Evolutionary conservation across 139 green algal species (phyloP).

Genomic region (Volvox reticuliferus): DNA sequence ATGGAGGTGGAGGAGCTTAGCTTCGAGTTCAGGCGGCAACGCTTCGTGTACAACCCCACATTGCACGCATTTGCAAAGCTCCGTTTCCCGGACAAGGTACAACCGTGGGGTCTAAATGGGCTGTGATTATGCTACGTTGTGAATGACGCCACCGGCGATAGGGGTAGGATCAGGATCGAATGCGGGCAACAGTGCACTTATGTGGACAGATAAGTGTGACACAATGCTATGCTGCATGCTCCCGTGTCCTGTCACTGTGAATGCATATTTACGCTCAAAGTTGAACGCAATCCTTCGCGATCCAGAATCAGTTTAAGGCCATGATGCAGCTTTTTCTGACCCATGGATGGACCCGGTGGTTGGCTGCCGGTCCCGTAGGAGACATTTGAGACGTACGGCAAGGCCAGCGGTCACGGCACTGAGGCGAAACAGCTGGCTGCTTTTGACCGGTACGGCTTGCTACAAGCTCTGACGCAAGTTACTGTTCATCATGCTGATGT

Average conservation of each 20-base stretch:
- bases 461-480: too few relatives aligned
- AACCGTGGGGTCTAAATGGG: too few relatives aligned
- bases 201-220: too few relatives aligned
- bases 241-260: neutral
- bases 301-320: too few relatives aligned
- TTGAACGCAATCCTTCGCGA: too few relatives aligned
- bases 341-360: too few relatives aligned
- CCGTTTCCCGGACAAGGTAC: constrained; percentile 72
- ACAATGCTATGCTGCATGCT: neutral
- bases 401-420: constrained; percentile 60
- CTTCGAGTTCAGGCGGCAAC: constrained; percentile 87
- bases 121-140: too few relatives aligned
- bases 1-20: constrained; percentile 67
- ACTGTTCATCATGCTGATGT: too few relatives aligned
- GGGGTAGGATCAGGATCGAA: too few relatives aligned
- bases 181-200: neutral
- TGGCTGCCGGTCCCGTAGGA: constrained; percentile 57
- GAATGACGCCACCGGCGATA: neutral
- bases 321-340: too few relatives aligned
- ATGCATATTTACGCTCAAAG: too few relatives aligned
- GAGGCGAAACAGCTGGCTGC: constrained; percentile 63
- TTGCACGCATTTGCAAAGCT: constrained; percentile 78
- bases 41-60: constrained; percentile 75
- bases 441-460: constrained; percentile 57
- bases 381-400: constrained; percentile 69